A percentile compares a stretch with the other conserved stretches of the same genome.
Conservation (phyloP, 2,329 filamentous ascomycete species). For the Aspergillus awamori region DNA sequence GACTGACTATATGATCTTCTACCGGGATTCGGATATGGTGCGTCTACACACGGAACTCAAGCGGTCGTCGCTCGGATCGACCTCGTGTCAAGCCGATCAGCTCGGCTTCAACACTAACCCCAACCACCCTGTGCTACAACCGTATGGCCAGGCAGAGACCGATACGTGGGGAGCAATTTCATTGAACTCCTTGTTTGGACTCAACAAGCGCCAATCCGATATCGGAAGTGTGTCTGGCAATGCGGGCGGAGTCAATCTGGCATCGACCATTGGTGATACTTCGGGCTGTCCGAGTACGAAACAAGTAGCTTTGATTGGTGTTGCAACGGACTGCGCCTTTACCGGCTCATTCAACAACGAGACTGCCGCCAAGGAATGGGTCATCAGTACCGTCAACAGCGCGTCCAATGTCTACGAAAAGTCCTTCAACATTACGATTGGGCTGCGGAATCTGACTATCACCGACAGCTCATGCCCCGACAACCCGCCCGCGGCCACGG, state of each 20-base stretch:
- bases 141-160: slow-evolving; percentile 57
- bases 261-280: slow-evolving; percentile 75
- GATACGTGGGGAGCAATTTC: slow-evolving; percentile 63
- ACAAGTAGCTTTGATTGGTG: slow-evolving; percentile 86
- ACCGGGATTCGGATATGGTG: slow-evolving; percentile 83
- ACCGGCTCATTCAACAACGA: slow-evolving; percentile 69
- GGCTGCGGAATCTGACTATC: slow-evolving; percentile 81
- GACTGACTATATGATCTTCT: slow-evolving; percentile 84
- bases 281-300: slow-evolving; percentile 86
- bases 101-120: slow-evolving; percentile 77
- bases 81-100: slow-evolving; percentile 72
- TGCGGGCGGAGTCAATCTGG: slow-evolving; percentile 77
- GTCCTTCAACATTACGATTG: slow-evolving; percentile 93
- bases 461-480: slow-evolving; percentile 75
- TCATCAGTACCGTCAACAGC: slow-evolving; percentile 81
- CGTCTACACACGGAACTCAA: slow-evolving; percentile 63
- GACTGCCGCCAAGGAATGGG: slow-evolving; percentile 68
- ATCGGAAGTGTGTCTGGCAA: slow-evolving; percentile 70
- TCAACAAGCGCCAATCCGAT: slow-evolving; percentile 66
- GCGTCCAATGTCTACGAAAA: slow-evolving; percentile 87
- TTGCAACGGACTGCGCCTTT: slow-evolving; percentile 93
- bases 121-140: slow-evolving; percentile 66
- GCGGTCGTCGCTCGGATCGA: slow-evolving; percentile 53
- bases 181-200: slow-evolving; percentile 68
- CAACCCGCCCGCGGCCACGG: slow-evolving; percentile 65